phyloP scores from a whole-genome alignment of 2,329 filamentous ascomycete genomes.

The Pseudogymnoascus sp. region DNA sequence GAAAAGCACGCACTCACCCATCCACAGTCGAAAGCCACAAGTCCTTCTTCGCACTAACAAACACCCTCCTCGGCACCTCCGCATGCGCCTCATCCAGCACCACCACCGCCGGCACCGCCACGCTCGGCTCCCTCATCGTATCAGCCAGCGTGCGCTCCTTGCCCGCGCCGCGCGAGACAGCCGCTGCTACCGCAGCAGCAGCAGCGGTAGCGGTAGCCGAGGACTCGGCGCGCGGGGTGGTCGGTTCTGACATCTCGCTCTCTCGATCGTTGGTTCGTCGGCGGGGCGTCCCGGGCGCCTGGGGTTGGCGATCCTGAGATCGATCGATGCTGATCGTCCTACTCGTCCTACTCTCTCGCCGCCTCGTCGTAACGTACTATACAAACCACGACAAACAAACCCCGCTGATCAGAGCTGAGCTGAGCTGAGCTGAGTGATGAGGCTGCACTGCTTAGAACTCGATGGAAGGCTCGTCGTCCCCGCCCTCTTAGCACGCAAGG shows the following conservation, averaged over 20 bases:
- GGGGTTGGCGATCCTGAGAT: no score
- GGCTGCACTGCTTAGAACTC: no score
- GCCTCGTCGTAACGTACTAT: background rate
- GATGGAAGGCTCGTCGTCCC: background rate
- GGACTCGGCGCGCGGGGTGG: background rate
- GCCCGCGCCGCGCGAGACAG: background rate
- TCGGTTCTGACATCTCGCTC: background rate
- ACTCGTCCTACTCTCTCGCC: no score
- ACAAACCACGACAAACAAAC: no score
- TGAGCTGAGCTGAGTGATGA: no score
- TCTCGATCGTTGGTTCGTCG: background rate
- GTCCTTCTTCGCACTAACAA: constrained; percentile 36
- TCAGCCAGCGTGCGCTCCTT: constrained; percentile 28
- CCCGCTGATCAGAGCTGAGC: no score
- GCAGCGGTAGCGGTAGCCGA: constrained; percentile 4
- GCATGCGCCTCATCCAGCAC: constrained; percentile 31
- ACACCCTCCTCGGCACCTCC: constrained; percentile 26
- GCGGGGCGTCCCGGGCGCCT: no score
- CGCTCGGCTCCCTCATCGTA: constrained; percentile 35
- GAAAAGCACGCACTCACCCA: constrained; percentile 31
- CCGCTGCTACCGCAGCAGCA: background rate
- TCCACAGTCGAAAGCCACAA: constrained; percentile 43
- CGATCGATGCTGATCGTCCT: no score
- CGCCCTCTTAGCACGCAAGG: background rate
- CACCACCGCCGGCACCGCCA: constrained; percentile 31